These are phyloP conservation scores for Penicillium capsulatum DNA, from an alignment of 2,329 filamentous ascomycete species.

Conservation along the genomic window DNA sequence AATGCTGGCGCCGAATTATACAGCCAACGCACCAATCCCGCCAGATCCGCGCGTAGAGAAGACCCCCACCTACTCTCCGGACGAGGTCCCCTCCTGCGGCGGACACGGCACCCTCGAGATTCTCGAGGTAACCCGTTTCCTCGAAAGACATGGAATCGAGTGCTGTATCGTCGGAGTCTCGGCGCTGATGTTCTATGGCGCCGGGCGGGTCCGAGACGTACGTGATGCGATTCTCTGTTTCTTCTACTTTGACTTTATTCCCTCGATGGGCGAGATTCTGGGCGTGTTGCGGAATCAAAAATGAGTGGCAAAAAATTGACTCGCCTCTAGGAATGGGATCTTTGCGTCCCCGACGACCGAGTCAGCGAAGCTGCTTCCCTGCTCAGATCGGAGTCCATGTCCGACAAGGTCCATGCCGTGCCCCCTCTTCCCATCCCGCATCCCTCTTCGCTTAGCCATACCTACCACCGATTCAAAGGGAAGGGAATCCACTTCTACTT, in stretches of 20 bases:
- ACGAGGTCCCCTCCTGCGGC: slow-evolving; percentile 20
- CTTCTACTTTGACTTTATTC: no score
- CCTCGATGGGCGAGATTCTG: no score
- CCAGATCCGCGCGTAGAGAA: slow-evolving; percentile 12
- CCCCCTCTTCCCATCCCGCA: slow-evolving; percentile 21
- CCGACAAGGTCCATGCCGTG: slow-evolving; percentile 18
- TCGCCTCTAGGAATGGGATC: slow-evolving; percentile 25
- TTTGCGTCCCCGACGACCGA: slow-evolving; percentile 24
- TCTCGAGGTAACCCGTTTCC: slow-evolving; percentile 24
- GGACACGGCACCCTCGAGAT: slow-evolving; percentile 26
- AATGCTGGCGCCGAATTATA: slow-evolving; percentile 19
- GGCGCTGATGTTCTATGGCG: slow-evolving; percentile 28
- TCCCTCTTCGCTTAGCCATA: slow-evolving; percentile 25
- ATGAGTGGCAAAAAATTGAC: background rate
- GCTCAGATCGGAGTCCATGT: slow-evolving; percentile 18
- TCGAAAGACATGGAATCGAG: slow-evolving; percentile 27
- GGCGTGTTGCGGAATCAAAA: no score
- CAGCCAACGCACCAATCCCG: slow-evolving; percentile 12
- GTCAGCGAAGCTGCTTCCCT: slow-evolving; percentile 22
- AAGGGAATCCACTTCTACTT: slow-evolving; percentile 27
- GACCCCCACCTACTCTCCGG: slow-evolving; percentile 15
- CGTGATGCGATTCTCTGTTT: no score
- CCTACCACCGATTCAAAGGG: slow-evolving; percentile 29
- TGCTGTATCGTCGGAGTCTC: slow-evolving; percentile 29
- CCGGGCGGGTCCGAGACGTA: slow-evolving; percentile 26